Evolutionary conservation across 2,329 filamentous ascomycete species (phyloP), one percentile per base, ranked within the genome.

Genomic region (Colletotrichum sansevieriae): DNA sequence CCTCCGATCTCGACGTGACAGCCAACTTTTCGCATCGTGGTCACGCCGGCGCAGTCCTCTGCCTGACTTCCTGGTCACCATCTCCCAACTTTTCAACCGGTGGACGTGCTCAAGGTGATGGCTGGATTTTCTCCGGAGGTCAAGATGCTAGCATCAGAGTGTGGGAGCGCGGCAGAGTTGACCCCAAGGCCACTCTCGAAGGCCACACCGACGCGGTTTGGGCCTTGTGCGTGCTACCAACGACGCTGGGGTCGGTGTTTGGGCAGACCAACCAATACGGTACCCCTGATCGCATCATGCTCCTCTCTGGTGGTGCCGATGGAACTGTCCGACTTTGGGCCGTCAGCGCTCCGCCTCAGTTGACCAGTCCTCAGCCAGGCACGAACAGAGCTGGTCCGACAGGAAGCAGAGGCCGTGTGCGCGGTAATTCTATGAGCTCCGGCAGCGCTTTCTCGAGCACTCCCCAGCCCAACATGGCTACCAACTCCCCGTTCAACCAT

Each of bases 71-170:
- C 3, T 98, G 94, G 85, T 94, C 94, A 2, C 91, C 94, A 2
- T 91, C 93, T 2, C 92, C 93, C 29, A 96, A 93, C 76, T 97
- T 98, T 77, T 92, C 93, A 8, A 97, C 94, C 18, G 93, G 95
- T 41, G 94, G 95, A 7, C 90, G 95, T 71, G 93, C 93, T 8
- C 90, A 92, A 74, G 95, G 95, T 37, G 96, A 98, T 74, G 96
- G 96, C 33, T 99, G 96, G 96, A 95, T 99, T 72, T 99, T 99
- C 80, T 98, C 95, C 5, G 96, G 96, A 70, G 96, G 96, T 4
- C 94, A 98, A 78, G 96, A 99, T 79, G 90, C 93, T 18, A 97
- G 94, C 7, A 90, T 99, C 43, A 90, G 95, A 35, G 94, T 99
- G 0, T 99, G 96, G 96, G 95, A 99, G 79, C 89, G 95, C 58